These are phyloP conservation scores for Aspergillus aculeatus DNA, from an alignment of 2,329 filamentous ascomycete species.

Conservation along the genomic window DNA sequence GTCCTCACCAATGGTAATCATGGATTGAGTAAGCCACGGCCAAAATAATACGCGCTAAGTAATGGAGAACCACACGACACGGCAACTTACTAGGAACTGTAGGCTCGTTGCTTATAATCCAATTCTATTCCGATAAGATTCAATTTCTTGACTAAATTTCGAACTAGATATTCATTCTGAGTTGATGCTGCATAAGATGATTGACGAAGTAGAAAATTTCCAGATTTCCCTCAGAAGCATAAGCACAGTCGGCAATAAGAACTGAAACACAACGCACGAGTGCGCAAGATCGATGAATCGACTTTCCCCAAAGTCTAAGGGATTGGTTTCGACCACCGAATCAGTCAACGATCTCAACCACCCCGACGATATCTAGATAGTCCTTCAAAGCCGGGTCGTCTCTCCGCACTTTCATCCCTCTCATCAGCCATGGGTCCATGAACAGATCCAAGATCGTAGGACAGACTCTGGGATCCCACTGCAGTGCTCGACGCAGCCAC, in stretches of 20 bases:
- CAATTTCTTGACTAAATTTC: too few relatives aligned
- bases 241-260: not conserved
- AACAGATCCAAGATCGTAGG: constrained; percentile 35
- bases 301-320: not conserved
- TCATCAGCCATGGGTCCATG: constrained; percentile 38
- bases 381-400: not conserved
- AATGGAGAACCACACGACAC: too few relatives aligned
- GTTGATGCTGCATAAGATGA: too few relatives aligned
- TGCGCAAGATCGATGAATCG: too few relatives aligned
- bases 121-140: too few relatives aligned
- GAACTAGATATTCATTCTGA: too few relatives aligned
- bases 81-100: too few relatives aligned
- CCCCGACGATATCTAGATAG: not conserved
- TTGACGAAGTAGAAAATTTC: too few relatives aligned
- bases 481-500: constrained; percentile 28
- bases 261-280: not conserved
- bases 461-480: constrained; percentile 26
- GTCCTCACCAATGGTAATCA: not conserved
- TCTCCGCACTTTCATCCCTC: not conserved
- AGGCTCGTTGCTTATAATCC: too few relatives aligned
- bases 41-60: too few relatives aligned
- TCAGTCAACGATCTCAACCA: not conserved
- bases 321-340: not conserved
- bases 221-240: too few relatives aligned
- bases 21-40: not conserved